A percentile compares a stretch with the other conserved stretches of the same genome.
Conservation (phyloP, 2,329 filamentous ascomycete genomes). For the Ilyonectria robusta region DNA sequence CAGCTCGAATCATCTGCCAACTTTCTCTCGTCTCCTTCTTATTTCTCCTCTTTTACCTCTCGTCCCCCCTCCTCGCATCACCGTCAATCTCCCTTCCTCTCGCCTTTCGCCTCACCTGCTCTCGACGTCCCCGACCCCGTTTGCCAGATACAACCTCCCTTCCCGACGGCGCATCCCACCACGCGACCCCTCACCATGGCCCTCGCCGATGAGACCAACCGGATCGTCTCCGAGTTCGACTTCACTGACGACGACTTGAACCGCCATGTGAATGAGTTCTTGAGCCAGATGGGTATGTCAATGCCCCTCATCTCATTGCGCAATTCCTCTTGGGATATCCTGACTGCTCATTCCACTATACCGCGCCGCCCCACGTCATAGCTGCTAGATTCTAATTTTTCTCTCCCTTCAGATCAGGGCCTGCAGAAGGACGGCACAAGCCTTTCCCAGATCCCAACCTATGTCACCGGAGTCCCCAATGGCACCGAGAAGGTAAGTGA, state of each 20-base stretch:
- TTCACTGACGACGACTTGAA: slow-evolving; percentile 85
- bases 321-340: slow-evolving; percentile 12
- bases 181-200: slow-evolving; percentile 73
- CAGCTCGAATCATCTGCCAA: slow-evolving; percentile 47
- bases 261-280: slow-evolving; percentile 86
- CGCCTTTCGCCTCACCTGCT: slow-evolving; percentile 49
- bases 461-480: slow-evolving; percentile 95
- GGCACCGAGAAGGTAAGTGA: slow-evolving; percentile 90
- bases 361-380: slow-evolving; percentile 23
- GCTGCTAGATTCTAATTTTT: slow-evolving; percentile 28
- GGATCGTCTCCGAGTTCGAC: slow-evolving; percentile 88
- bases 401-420: slow-evolving; percentile 76
- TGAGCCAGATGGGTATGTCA: slow-evolving; percentile 81
- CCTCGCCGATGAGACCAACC: slow-evolving; percentile 79
- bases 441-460: slow-evolving; percentile 96
- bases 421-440: slow-evolving; percentile 83
- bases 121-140: slow-evolving; percentile 60
- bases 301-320: slow-evolving; percentile 9
- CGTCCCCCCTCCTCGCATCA: slow-evolving; percentile 46
- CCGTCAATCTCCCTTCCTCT: slow-evolving; percentile 49
- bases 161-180: slow-evolving; percentile 67
- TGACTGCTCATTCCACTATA: slow-evolving; percentile 21
- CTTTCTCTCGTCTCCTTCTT: slow-evolving; percentile 41
- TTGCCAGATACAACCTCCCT: slow-evolving; percentile 69
- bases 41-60: slow-evolving; percentile 41